Evolutionary conservation across 805 yeast species (phyloP).

Genomic region (Ogataea nonfermentans): DNA sequence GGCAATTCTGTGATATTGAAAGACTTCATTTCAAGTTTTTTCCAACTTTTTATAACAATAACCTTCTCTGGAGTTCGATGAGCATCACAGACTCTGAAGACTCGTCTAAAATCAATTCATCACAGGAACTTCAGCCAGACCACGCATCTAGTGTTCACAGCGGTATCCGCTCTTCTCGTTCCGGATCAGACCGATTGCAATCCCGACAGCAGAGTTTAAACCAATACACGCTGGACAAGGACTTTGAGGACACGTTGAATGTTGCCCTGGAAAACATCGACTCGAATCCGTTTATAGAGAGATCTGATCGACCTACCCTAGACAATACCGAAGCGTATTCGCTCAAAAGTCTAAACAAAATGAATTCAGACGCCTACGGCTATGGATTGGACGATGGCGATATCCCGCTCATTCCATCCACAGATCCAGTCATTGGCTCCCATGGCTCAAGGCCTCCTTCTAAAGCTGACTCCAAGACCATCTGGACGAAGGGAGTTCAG

Average conservation of each 20-base stretch:
- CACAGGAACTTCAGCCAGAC: conserved; percentile 2
- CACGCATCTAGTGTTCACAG: conserved; percentile 1
- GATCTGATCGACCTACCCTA: conserved; percentile 32
- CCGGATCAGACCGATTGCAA: conserved; percentile 5
- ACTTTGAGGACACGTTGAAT: conserved; percentile 62
- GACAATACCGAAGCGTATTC: conserved; percentile 29
- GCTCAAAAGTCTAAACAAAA: conserved; percentile 30
- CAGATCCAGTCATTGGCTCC: conserved; percentile 6
- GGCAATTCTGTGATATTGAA: background rate
- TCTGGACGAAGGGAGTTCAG: conserved; percentile 34
- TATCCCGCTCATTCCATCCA: conserved; percentile 26
- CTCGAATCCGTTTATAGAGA: conserved; percentile 30
- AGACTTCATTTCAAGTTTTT: background rate
- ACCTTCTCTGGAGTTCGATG: conserved; percentile 11
- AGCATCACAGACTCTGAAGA: conserved; percentile 12
- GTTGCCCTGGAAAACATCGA: conserved; percentile 59
- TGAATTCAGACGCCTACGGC: conserved; percentile 25
- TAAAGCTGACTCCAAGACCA: conserved; percentile 23
- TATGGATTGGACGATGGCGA: conserved; percentile 24
- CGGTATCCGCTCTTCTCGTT: conserved; percentile 1
- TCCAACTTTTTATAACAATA: too few relatives aligned
- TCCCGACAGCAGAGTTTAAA: conserved; percentile 30
- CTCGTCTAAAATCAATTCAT: conserved; percentile 1
- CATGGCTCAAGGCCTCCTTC: conserved; percentile 20
- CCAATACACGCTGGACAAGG: conserved; percentile 53